Base-by-base conservation (phyloP, 2,329 filamentous ascomycete species). In the Magnaporthiopsis poae region DNA sequence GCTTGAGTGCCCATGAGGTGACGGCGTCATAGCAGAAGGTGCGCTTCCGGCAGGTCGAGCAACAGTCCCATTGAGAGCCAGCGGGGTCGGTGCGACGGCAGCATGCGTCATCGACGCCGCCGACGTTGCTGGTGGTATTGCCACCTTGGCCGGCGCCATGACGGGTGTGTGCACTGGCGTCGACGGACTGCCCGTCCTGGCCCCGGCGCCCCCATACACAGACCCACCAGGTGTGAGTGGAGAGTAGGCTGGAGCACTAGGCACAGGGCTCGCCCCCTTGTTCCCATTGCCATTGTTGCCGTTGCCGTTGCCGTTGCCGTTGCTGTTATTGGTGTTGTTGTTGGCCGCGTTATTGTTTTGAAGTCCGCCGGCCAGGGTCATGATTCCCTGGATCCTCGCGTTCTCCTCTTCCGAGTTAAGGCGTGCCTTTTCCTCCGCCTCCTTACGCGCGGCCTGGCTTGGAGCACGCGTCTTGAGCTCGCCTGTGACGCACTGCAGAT, bases 401-500 rank as follows among this genome's bases (percentile, higher is more conserved):
- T 84, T 82, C 62, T 87, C 84, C 67, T 88, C 86, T 63, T 85
- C 83, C n/a, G 80, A 80, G 67, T 81, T 85, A 69, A 84, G 75
- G 56, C 84, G 81, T 2, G 84, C 85, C 62, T 84, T 81, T 74
- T 88, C 86, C 72, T 89, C 87, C 0, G 86, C 86, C 73, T 88
- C 87, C 69, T 88, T 89, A 29, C 86, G 80, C 0, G 87, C 87
- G n/a, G 87, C 87, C 73, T 90, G 87, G 1, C 86, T 89, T 0
- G 91, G 91, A 0, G 91, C 91, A 21, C 91, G 82, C 0, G 92
- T 96, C 77, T 95, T 94, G 56, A 96, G 80, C 77, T 96, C 92
- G 3, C 92, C 92, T 0, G 92, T 96, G 13, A 96, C 92, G 36
- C 90, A 90, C 72, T 93, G 88, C 29, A 96, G 79, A 71, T 95